Base-by-base conservation (phyloP, 2,329 filamentous ascomycete species). In the Botrytis porri region DNA sequence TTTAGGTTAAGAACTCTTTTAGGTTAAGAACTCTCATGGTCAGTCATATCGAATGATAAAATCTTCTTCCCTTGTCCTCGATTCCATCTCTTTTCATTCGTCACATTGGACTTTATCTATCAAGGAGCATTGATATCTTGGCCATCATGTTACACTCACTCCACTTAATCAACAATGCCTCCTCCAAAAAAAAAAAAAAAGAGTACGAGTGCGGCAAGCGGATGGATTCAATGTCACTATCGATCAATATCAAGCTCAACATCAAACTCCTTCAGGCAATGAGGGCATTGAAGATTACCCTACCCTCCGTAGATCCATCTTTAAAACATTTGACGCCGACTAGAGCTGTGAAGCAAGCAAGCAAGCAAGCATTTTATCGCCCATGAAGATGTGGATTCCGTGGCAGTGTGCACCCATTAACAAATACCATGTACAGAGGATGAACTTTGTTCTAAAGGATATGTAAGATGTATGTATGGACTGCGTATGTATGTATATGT, bases 281-380 rank as follows among this genome's bases (percentile, higher is more conserved):
- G 63, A 37, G 63, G 63, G 63, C 45, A 66, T 51, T 51, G 35
- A n/a, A 66, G 63, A 66, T 39, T 3, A 29, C 6, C 32, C 14
- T 25, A 9, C 25, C 14, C n/a, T n/a, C n/a, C n/a, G n/a, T 62
- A 16, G 25, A 6, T 18, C 14, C 32, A 37, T 66, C 25, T 37
- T 7, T 39, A 20, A 51, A 51, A 66, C 45, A 39, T 51, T 66
- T 66, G 63, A 66, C 63, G 63, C 63, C 45, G 63, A 37, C 43
- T 51, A n/a, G 29, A n/a, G 4, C 22, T 48, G 7, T 22, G 9
- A 25, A 12, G 48, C 22, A 51, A n/a, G 45, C 20, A 39, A 39
- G 32, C 22, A 12, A 37, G n/a, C 8, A 39, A 39, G 32, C 59
- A 61, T 61, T 37, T 61, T 51, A 32, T 48, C 29, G 32, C 63